phyloP scores from a whole-genome alignment of 352 stramenopile species.

The Phytophthora tentaculata region DNA sequence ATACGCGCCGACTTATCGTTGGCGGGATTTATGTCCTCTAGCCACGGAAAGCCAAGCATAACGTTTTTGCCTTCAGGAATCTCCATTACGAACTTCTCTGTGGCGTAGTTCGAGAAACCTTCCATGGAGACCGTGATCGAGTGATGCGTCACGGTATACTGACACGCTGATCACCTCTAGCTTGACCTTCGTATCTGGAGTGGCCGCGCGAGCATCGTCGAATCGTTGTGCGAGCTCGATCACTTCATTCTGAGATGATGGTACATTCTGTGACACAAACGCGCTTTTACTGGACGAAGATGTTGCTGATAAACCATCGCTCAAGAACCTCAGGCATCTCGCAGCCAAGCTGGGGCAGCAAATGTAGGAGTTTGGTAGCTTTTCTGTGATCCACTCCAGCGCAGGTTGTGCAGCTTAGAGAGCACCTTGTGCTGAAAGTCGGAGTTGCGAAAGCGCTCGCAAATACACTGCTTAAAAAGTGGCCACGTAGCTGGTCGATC shows the following conservation, averaged over 20 bases:
- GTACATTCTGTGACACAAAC: slow-evolving; percentile 1
- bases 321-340: background rate
- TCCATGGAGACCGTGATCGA: too few relatives aligned
- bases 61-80: too few relatives aligned
- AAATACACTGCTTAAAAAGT: slow-evolving; percentile 2
- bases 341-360: background rate
- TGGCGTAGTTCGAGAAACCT: too few relatives aligned
- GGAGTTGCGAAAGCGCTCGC: background rate
- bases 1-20: too few relatives aligned
- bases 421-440: slow-evolving; percentile 9
- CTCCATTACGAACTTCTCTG: too few relatives aligned
- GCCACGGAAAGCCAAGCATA: too few relatives aligned
- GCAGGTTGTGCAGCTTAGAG: slow-evolving; percentile 1
- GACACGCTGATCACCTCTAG: too few relatives aligned
- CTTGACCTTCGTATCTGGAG: too few relatives aligned
- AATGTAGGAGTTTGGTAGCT: background rate
- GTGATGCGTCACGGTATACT: too few relatives aligned
- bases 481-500: background rate
- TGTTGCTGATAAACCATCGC: background rate
- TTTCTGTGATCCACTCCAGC: background rate
- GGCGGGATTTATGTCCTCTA: too few relatives aligned
- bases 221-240: background rate
- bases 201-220: background rate
- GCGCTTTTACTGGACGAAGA: background rate
- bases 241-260: background rate